Conservation (phyloP, 1,139 yeast species). For the Geotrichum reessii region DNA sequence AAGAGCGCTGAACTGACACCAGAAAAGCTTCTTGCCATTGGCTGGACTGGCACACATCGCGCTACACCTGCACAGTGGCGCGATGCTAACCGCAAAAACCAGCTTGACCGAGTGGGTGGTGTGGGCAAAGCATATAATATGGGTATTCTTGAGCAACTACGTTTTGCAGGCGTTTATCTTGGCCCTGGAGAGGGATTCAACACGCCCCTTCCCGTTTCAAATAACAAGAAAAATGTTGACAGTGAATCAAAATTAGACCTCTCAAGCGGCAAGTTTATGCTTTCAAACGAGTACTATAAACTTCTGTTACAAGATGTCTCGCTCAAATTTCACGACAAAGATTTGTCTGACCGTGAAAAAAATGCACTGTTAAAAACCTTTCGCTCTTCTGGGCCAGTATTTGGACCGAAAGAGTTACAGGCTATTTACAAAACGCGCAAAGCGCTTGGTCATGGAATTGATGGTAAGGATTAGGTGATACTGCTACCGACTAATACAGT, state of each 20-base stretch:
- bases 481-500: too few relatives aligned
- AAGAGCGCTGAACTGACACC: constrained; percentile 38
- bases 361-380: constrained; percentile 25
- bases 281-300: constrained; percentile 27
- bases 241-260: not conserved
- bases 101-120: constrained; percentile 68
- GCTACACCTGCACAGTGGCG: constrained; percentile 67
- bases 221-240: not conserved
- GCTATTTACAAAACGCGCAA: constrained; percentile 27
- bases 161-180: constrained; percentile 53
- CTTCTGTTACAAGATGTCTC: constrained; percentile 26
- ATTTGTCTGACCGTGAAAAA: constrained; percentile 23
- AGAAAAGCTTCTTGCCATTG: constrained; percentile 59
- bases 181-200: constrained; percentile 73
- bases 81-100: constrained; percentile 45
- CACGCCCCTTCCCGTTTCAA: constrained; percentile 22
- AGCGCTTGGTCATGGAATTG: constrained; percentile 16
- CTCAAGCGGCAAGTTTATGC: constrained; percentile 26
- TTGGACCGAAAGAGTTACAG: constrained; percentile 27
- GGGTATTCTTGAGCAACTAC: constrained; percentile 59
- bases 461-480: not conserved
- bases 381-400: constrained; percentile 31
- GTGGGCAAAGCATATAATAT: constrained; percentile 69
- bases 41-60: constrained; percentile 90
- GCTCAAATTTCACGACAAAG: constrained; percentile 20